Evolutionary conservation across 108 stramenopile species (phyloP), one percentile per base, ranked within the genome.

Genomic region (Discostella stelligeroides): DNA sequence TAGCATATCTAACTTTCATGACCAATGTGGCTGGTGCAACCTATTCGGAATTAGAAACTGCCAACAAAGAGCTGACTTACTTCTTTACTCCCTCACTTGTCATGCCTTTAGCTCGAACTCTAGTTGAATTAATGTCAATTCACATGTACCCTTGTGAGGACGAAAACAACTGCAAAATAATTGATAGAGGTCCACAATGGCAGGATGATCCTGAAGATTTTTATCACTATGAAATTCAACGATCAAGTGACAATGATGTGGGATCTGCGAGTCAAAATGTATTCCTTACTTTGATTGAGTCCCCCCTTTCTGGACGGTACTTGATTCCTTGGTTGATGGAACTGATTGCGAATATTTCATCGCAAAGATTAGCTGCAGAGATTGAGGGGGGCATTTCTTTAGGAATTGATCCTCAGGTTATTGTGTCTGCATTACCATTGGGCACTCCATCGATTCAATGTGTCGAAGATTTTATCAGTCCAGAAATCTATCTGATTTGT

Each of bases 181-280:
- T 58, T 21, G 65, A 57, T 5, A 29, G 23, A 24, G 40, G 15
- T 7, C n/a, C n/a, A n/a, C 63, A 25, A 56, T 80, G 79, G 73
- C 43, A 70, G 23, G 79, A 66, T 42, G 66, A 80, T 64, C 65
- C 79, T 0, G 79, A 80, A 46, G 79, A 51, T 37, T 80, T 67
- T 18, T 75, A 67, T 38, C 68, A 70, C 27, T 70, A 46, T 58
- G 79, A 75, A 37, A 39, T 50, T 2, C 55, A 58, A 53, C 48
- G 61, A 14, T 73, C 72, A 8, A 55, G 66, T 24, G 72, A 79
- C 4, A 68, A 80, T n/a, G 69, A 75, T 68, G 48, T 80, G 5
- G 68, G 63, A 43, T 70, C 43, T 45, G 56, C 71, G 15, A 74
- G 73, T 25, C 73, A 80, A 54, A 66, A 70, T 75, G 25, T 75